Conservation (phyloP, 352 stramenopile genomes). For the Globisporangium carolinianum region DNA sequence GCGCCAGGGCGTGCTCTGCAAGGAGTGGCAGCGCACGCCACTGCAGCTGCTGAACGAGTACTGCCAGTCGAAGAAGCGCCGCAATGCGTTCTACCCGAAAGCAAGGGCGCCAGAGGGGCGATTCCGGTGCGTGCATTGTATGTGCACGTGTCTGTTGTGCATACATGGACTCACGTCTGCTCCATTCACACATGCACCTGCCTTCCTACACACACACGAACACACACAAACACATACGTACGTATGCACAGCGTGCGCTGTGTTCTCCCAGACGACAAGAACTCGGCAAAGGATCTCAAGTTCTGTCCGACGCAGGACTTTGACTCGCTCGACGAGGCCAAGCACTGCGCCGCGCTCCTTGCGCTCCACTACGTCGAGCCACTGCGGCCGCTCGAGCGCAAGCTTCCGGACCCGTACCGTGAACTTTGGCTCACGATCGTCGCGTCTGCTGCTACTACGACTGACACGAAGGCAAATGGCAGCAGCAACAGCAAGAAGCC, state of each 20-base stretch:
- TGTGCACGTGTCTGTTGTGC: not conserved
- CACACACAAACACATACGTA: not conserved
- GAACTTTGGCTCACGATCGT: constrained; percentile 85
- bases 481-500: not conserved
- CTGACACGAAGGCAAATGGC: not conserved
- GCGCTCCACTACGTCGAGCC: constrained; percentile 93
- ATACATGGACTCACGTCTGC: not conserved
- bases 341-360: constrained; percentile 90
- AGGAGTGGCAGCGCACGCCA: constrained; percentile 93
- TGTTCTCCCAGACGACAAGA: constrained; percentile 92
- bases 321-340: constrained; percentile 81
- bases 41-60: constrained; percentile 92
- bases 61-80: constrained; percentile 90
- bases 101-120: constrained; percentile 28
- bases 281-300: constrained; percentile 90
- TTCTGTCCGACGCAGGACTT: constrained; percentile 88
- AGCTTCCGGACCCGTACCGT: constrained; percentile 94
- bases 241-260: constrained; percentile 41
- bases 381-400: constrained; percentile 90
- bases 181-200: too few relatives aligned
- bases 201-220: not conserved
- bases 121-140: constrained; percentile 18
- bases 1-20: constrained; percentile 83
- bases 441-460: constrained; percentile 1
- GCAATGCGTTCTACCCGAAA: constrained; percentile 58